A percentile compares a stretch with the other conserved stretches of the same genome.
Conservation (phyloP, 148 eudicot species). For the Silene uniflora region DNA sequence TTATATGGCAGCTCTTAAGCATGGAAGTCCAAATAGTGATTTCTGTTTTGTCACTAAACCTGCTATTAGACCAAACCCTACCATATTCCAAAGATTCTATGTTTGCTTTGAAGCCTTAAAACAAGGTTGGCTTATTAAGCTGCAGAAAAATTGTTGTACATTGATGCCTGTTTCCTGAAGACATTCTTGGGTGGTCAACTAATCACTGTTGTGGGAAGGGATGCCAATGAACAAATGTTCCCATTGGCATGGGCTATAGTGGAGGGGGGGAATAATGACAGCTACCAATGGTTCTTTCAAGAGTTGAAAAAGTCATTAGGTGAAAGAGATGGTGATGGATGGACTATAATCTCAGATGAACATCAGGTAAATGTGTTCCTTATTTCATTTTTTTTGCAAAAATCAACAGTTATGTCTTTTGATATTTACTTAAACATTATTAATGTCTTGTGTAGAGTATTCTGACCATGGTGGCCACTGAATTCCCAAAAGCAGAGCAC, state of each 20-base stretch:
- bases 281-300: background rate
- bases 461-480: no score
- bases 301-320: background rate
- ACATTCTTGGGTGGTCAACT: constrained; percentile 7
- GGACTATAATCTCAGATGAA: background rate
- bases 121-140: background rate
- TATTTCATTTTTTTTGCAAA: no score
- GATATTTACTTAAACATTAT: no score
- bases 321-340: background rate
- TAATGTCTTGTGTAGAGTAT: no score
- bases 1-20: background rate
- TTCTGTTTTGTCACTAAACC: no score
- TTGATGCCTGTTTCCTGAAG: constrained; percentile 4
- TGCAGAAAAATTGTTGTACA: background rate
- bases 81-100: background rate
- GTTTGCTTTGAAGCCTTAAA: background rate
- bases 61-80: background rate
- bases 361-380: no score
- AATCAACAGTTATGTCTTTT: no score
- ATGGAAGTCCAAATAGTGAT: no score
- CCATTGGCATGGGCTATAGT: background rate
- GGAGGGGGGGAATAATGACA: background rate
- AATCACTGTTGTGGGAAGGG: background rate
- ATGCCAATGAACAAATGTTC: constrained; percentile 12
- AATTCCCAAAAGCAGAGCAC: no score